These are phyloP conservation scores for Entomortierella lignicola DNA, from an alignment of 192 early-diverging fungal genomes.

Conservation along the genomic window DNA sequence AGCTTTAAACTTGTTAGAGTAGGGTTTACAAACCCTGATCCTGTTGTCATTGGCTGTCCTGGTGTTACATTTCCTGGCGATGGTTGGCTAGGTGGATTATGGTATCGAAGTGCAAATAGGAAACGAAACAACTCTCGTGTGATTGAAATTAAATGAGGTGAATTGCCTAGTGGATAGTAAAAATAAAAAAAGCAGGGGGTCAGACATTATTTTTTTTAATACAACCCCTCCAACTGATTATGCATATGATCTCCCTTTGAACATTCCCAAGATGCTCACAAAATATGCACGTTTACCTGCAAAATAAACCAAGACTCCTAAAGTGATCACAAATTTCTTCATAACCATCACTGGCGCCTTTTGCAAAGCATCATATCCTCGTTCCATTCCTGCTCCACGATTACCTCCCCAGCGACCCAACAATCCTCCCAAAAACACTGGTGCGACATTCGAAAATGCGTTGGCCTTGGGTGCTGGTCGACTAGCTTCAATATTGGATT, in stretches of 20 bases:
- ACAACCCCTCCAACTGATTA: too few species aligned
- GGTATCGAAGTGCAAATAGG: constrained; percentile 37
- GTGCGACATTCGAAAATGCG: constrained; percentile 42
- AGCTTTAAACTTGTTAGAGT: constrained; percentile 32
- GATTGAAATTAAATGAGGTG: constrained; percentile 31
- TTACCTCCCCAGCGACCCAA: constrained; percentile 55
- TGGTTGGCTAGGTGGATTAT: constrained; percentile 18
- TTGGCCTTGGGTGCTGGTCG: constrained; percentile 42
- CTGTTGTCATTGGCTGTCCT: not conserved
- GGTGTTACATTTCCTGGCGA: constrained; percentile 2
- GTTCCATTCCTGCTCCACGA: constrained; percentile 42
- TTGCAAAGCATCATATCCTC: constrained; percentile 39
- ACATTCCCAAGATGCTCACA: too few species aligned
- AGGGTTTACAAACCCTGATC: constrained; percentile 7
- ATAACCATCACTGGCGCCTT: constrained; percentile 33
- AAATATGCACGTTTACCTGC: constrained; percentile 14
- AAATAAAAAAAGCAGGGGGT: too few species aligned
- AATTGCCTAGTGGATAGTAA: constrained; percentile 21
- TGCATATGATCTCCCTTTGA: too few species aligned
- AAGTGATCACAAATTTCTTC: constrained; percentile 43
- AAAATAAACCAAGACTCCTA: constrained; percentile 32
- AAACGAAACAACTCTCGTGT: constrained; percentile 44
- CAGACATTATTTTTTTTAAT: too few species aligned
- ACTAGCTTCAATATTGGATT: constrained; percentile 34
- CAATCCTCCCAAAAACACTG: constrained; percentile 30